Base-by-base conservation (phyloP, 345 rosid genomes). In the Salix dunnii region DNA sequence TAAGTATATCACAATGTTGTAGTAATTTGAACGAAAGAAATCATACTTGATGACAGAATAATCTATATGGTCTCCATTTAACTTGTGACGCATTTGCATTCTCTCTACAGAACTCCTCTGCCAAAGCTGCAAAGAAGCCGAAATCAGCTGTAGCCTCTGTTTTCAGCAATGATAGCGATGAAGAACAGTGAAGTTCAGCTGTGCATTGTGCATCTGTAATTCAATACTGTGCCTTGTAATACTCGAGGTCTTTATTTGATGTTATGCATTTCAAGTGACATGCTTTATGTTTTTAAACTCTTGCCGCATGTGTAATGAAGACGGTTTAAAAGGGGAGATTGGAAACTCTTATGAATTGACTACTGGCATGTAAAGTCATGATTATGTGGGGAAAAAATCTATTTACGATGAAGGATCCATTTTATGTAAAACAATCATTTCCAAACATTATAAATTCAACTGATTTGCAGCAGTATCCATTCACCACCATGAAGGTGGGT, bases 131-230 rank as follows among this genome's bases (percentile, higher is more conserved):
- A 38, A 96, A 93, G 91, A 93, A 91, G 83, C 91, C 92, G 0
- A 93, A 91, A 82, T 67, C 69, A 66, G 81, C 86, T 2, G 88
- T 91, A 7, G 91, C 97, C 53, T 91, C 98, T 0, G 90, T 90
- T 67, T 96, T 96, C 21, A 83, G 92, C 58, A 80, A 91, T 64
- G 94, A 93, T 27, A 92, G 97, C 21, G 99, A 92, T 60, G 96
- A 93, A 61, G 97, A 92, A 74, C 77, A 85, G 81, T 75, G 73
- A 77, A 77, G 43, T 70, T 30, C 20, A 6, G 68, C 16, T 40
- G 43, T 40, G 43, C 17, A 10, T 53, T 8, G 23, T 65, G 73
- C 48, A 13, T 31, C 80, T 43, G 71, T 33, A 18, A 21, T 11
- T 40, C 55, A 46, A 48, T 11, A 27, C 61, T 63, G 69, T 77